Base-by-base conservation (phyloP, 257 asterid genomes). In the Verbascum thapsus region DNA sequence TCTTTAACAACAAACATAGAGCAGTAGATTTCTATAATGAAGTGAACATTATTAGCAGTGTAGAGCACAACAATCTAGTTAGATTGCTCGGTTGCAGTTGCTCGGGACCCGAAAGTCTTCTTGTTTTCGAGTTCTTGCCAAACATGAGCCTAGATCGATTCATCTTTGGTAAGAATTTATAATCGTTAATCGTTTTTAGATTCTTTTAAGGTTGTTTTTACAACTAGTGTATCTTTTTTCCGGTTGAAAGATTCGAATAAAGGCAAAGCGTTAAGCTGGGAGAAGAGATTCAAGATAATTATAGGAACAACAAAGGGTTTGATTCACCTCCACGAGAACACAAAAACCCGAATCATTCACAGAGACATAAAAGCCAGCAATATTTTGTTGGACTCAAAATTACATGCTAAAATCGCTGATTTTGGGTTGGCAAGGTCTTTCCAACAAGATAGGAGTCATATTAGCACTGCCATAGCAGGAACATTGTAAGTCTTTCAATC, bases 11-110 rank as follows among this genome's bases (percentile, higher is more conserved):
- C 69, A 81, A 75, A 66, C 83, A 84, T 26, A 81, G 87, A 74
- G 87, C 81, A 55, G 83, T 80, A 38, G 85, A 81, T 77, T 84
- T 84, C 74, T 84, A 81, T 70, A 84, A 84, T 11, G 91, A 84
- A 70, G 79, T 84, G 19, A 84, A 81, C 63, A 76, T 84, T 30
- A 81, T 84, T 64, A 84, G 87, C 73, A 76, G 85, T 2, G 68
- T 84, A 15, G 85, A 84, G 71, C 85, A 84, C 75, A 84, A 81
- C 59, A 84, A 84, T 65, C 68, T 84, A 39, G 91, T 84, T 48
- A 72, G 87, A 57, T 64, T 84, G 71, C 58, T 84, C 58, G 91
- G 91, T 7, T 84, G 91, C 74, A 76, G 85, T 63, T 81, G 91
- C 58, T 76, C 85, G 0, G 87, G 83, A 60, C 83, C 87, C 38